These are phyloP conservation scores for Panellus pusillus DNA, from an alignment of 768 basidiomycete species.

Conservation along the genomic window DNA sequence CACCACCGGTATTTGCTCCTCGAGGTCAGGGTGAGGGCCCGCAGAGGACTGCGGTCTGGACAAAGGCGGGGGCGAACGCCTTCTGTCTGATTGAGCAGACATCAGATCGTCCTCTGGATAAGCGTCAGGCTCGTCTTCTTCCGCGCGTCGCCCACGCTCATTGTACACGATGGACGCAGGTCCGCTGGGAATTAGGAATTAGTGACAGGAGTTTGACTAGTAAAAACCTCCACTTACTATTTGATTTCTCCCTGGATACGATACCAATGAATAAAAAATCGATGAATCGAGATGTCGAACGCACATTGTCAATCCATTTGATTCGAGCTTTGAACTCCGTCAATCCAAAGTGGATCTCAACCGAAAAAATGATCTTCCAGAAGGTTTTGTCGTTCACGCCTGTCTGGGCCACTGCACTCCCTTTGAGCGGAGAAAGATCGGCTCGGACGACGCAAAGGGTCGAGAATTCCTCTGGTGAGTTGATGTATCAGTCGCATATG, in stretches of 20 bases:
- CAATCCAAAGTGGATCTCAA: slow-evolving; percentile 81
- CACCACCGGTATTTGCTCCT: background rate
- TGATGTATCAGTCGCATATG: background rate
- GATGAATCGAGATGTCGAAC: slow-evolving; percentile 27
- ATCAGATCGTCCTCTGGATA: slow-evolving; percentile 65
- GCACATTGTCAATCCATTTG: slow-evolving; percentile 78
- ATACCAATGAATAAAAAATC: background rate
- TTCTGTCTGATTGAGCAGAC: slow-evolving; percentile 41
- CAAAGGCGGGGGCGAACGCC: slow-evolving; percentile 50
- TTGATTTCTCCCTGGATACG: slow-evolving; percentile 57
- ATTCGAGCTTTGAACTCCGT: slow-evolving; percentile 83
- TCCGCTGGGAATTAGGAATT: slow-evolving; percentile 45
- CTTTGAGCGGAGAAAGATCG: slow-evolving; percentile 69
- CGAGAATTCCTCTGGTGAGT: slow-evolving; percentile 59
- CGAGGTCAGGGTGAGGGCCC: slow-evolving; percentile 10
- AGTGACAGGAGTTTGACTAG: background rate
- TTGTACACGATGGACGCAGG: slow-evolving; percentile 82
- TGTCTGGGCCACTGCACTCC: slow-evolving; percentile 67
- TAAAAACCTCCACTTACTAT: slow-evolving; percentile 50
- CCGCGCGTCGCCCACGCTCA: slow-evolving; percentile 71
- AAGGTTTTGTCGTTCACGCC: slow-evolving; percentile 69
- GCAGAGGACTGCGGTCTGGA: slow-evolving; percentile 38
- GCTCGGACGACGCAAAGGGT: slow-evolving; percentile 79
- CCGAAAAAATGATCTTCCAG: slow-evolving; percentile 83
- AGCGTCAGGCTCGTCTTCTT: slow-evolving; percentile 69